phyloP scores from a whole-genome alignment of 2,329 filamentous ascomycete species.

The Chrysoporthe cubensis region DNA sequence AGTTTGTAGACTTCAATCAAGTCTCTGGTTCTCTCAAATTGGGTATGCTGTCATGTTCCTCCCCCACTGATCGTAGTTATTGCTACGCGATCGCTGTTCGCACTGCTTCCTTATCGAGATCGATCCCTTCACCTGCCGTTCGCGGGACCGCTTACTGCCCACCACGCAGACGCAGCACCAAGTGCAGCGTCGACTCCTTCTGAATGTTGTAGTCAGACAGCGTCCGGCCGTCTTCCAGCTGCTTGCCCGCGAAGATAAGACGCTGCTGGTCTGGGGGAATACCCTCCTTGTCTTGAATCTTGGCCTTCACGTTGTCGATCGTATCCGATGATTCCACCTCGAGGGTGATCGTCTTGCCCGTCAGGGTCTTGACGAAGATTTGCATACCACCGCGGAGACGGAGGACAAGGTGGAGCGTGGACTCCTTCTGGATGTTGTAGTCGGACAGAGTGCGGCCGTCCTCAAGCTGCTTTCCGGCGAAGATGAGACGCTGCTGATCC shows the following conservation, averaged over 20 bases:
- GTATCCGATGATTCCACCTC: slow-evolving; percentile 71
- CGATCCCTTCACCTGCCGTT: neutral
- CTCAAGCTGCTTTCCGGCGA: slow-evolving; percentile 91
- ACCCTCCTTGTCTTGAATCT: slow-evolving; percentile 75
- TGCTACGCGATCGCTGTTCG: no score
- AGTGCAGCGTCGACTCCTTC: slow-evolving; percentile 73
- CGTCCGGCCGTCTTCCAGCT: slow-evolving; percentile 75
- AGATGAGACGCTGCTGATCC: slow-evolving; percentile 92
- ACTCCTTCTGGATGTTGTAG: slow-evolving; percentile 97
- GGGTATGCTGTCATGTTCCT: slow-evolving; percentile 13
- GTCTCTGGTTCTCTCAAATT: slow-evolving; percentile 19
- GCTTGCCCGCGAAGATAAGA: slow-evolving; percentile 73
- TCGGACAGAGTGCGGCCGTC: slow-evolving; percentile 89
- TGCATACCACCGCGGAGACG: slow-evolving; percentile 83
- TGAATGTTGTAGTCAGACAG: slow-evolving; percentile 91
- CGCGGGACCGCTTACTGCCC: slow-evolving; percentile 49
- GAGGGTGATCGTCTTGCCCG: slow-evolving; percentile 71
- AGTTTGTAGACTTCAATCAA: slow-evolving; percentile 13
- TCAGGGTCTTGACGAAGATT: slow-evolving; percentile 73
- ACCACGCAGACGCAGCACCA: slow-evolving; percentile 73
- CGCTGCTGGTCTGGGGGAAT: slow-evolving; percentile 73
- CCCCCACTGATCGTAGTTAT: slow-evolving; percentile 7
- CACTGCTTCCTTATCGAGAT: no score
- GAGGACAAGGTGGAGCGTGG: slow-evolving; percentile 78
- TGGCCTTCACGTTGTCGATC: slow-evolving; percentile 72